Base-by-base conservation (phyloP, 768 basidiomycete species). In the Cytidiella melzeri region DNA sequence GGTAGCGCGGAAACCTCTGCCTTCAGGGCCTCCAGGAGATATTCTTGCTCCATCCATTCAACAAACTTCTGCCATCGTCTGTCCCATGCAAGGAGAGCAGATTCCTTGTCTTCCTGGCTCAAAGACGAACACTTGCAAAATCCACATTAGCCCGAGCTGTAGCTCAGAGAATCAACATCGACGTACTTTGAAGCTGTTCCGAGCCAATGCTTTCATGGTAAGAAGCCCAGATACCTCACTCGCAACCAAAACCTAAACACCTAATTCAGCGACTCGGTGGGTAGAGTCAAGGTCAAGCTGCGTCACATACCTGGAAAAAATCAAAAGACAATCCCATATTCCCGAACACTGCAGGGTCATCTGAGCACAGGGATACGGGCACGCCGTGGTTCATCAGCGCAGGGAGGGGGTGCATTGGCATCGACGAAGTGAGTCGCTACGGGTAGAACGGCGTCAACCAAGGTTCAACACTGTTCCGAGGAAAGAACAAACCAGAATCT, bases 281-380 rank as follows among this genome's bases (percentile, higher is more conserved):
- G 13, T 25, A 21, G 6, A 36, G 13, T 1, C 44, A 79, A 80
- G 40, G 10, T n/a, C n/a, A 40, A 18, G 15, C 28, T 7, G 24
- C 6, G 19, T 4, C 30, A 19, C 60, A 51, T 55, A 80, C 85
- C 71, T 89, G 87, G 64, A 75, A 90, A 62, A 81, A 89, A 64
- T 90, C 87, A 59, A 77, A 90, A 0, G 83, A 81, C 4, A 90
- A 69, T 0, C 86, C 86, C 77, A 83, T 80, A 55, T 84, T 86
- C 12, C 85, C 84, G 56, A 91, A 90, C 20, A 83, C 72, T 0
- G 84, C 70, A 3, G 88, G 88, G 57, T 90, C 87, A 57, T 90
- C 88, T 5, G 82, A 86, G 58, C 74, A 78, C 3, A 90, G 71
- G 0, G 77, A 79, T 5, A 90, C 81, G 2, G 83, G 81, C 6